These are phyloP conservation scores for Podospora appendiculata DNA, from an alignment of 495 filamentous ascomycete species.

Conservation along the genomic window DNA sequence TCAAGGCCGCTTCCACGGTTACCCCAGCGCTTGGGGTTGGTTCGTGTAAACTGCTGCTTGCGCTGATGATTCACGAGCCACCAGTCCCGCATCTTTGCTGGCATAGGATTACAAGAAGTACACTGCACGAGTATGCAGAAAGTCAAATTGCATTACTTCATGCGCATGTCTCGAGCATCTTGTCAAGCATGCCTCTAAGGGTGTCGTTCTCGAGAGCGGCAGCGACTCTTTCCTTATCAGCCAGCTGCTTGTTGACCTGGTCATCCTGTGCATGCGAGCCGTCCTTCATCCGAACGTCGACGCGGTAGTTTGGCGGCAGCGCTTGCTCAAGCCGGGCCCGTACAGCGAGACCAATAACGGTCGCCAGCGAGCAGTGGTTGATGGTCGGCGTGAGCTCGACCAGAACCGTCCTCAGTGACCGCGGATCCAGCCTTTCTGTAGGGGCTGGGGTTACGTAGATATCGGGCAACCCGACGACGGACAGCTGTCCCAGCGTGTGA, in stretches of 20 bases:
- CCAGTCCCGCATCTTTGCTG: no score
- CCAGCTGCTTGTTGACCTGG: slow-evolving; percentile 91
- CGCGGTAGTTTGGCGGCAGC: slow-evolving; percentile 82
- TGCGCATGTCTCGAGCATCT: slow-evolving; percentile 82
- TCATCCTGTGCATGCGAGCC: slow-evolving; percentile 92
- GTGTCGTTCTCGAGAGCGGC: slow-evolving; percentile 92
- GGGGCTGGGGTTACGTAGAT: slow-evolving; percentile 65
- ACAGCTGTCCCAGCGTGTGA: slow-evolving; percentile 81
- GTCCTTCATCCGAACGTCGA: slow-evolving; percentile 91
- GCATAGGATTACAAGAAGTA: no score
- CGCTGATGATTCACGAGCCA: no score
- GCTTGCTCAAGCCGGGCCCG: slow-evolving; percentile 84
- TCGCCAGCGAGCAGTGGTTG: slow-evolving; percentile 92
- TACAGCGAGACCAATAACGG: slow-evolving; percentile 91
- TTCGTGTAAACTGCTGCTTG: no score
- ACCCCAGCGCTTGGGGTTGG: no score
- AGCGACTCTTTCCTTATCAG: slow-evolving; percentile 92
- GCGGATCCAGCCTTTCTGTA: slow-evolving; percentile 34
- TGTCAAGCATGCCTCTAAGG: slow-evolving; percentile 75
- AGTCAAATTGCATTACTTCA: slow-evolving; percentile 6
- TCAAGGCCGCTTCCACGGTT: no score
- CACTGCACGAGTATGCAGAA: no score
- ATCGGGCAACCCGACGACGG: slow-evolving; percentile 89
- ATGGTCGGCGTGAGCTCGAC: slow-evolving; percentile 92
- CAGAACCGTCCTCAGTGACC: slow-evolving; percentile 42